A percentile compares a stretch with the other conserved stretches of the same genome.
phyloP scores from a whole-genome alignment of 169 alveolate genomes.

The Ichthyophthirius multifiliis region DNA sequence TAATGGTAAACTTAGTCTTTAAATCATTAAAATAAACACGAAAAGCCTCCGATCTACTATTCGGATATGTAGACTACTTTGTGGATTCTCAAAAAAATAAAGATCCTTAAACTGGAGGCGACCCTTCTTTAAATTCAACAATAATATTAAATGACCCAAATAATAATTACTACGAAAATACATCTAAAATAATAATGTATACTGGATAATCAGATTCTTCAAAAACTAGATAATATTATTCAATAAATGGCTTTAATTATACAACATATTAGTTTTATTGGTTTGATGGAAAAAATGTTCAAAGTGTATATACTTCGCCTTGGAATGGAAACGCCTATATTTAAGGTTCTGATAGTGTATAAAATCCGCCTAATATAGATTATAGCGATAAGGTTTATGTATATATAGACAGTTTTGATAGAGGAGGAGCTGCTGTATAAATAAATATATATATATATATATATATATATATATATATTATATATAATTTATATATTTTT shows the following conservation, averaged over 20 bases:
- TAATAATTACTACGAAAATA: not conserved
- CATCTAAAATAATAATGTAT: not conserved
- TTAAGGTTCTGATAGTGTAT: not conserved
- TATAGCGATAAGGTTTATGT: not conserved
- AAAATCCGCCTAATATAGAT: not conserved
- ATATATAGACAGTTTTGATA: not conserved
- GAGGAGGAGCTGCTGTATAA: not conserved
- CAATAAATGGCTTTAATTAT: not conserved
- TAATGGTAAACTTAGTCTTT: not conserved
- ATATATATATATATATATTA: not conserved
- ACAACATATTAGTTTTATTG: not conserved
- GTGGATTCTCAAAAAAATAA: not conserved
- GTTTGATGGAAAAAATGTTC: slow-evolving; percentile 2
- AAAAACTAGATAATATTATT: not conserved
- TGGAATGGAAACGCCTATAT: not conserved
- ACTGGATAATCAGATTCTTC: not conserved
- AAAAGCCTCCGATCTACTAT: not conserved
- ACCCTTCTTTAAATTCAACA: not conserved
- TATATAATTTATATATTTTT: not conserved
- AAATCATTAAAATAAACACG: not conserved
- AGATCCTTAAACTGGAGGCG: slow-evolving; percentile 1
- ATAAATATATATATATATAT: not conserved
- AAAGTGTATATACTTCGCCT: not conserved
- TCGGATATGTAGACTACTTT: not conserved
- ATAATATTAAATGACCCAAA: not conserved